Percentiles rank a stretch among this genome's conserved stretches.
Conservation (phyloP, 805 yeast genomes). For the Yarrowia sp. region DNA sequence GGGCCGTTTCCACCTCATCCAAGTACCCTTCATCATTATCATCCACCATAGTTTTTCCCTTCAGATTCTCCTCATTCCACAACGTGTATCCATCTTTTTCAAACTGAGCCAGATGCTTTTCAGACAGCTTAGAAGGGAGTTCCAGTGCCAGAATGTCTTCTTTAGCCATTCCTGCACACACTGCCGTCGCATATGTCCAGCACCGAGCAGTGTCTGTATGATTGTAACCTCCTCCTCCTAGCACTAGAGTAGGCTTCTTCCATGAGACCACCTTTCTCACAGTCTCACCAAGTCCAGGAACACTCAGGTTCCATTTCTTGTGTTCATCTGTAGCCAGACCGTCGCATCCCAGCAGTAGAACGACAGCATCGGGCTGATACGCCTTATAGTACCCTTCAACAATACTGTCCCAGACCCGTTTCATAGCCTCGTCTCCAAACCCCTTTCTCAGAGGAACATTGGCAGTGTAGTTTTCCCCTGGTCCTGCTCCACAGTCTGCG, state of each 20-base stretch:
- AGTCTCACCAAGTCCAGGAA: conserved; percentile 56
- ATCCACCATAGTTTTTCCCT: conserved; percentile 13
- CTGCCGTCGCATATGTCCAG: conserved; percentile 57
- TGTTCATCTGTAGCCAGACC: conserved; percentile 71
- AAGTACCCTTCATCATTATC: conserved; percentile 16
- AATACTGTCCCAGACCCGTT: conserved; percentile 52
- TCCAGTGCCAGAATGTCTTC: conserved; percentile 13
- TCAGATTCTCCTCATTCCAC: conserved; percentile 33
- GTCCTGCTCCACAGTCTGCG: conserved; percentile 52
- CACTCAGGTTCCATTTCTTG: conserved; percentile 72
- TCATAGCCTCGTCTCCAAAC: conserved; percentile 56
- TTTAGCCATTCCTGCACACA: conserved; percentile 30
- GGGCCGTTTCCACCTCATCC: neutral
- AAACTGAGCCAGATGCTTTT: conserved; percentile 11
- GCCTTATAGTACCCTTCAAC: conserved; percentile 54
- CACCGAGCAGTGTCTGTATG: conserved; percentile 66
- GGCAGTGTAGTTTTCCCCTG: conserved; percentile 52
- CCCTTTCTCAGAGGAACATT: conserved; percentile 69
- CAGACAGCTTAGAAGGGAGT: conserved; percentile 6
- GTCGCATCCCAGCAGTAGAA: conserved; percentile 77
- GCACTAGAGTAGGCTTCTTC: conserved; percentile 54
- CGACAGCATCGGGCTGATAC: conserved; percentile 60
- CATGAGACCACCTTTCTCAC: conserved; percentile 49
- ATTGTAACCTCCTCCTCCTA: conserved; percentile 85
- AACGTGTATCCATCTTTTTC: conserved; percentile 27